Base-by-base conservation (phyloP, 352 stramenopile species). In the Phytophthora quininea region DNA sequence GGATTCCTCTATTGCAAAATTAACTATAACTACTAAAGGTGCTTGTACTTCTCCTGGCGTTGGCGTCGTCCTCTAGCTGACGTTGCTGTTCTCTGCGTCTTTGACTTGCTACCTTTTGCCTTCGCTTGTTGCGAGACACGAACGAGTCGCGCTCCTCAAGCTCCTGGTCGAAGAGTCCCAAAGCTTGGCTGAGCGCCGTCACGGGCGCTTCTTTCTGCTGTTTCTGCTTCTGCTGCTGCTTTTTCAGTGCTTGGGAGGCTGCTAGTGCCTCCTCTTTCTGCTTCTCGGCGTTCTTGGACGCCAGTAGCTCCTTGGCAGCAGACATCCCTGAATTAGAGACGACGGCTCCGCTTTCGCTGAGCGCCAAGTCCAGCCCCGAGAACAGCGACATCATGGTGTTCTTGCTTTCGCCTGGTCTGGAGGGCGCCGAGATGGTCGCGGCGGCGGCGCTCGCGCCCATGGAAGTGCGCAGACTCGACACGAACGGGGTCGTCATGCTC, bases 21-120 rank as follows among this genome's bases (percentile, higher is more conserved):
- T 24, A 24, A 24, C 19, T 24, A 24, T 24, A 56, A 46, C 50
- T 31, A 50, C 47, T 87, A 89, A 56, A 90, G 71, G 60, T 82
- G 76, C 61, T 84, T 82, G 68, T 89, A 89, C 57, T 85, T 86
- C 27, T 88, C 69, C 33, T 88, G 80, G 4, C 82, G 84, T 42
- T 89, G 79, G 12, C 69, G 72, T 38, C 79, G 80, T 50, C 87
- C 73, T 62, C 72, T 80, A 54, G 54, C 51, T 24, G 54, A 67
- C 45, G 31, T 64, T 53, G 45, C 69, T 46, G 24, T 63, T 72
- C 54, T 76, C 71, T 46, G 72, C 32, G 43, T 74, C 72, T 55
- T 79, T 24, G 19, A 24, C 49, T 56, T 71, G 45, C 49, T 75
- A 54, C 80, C 32, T 87, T 80, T 62, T 87, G 84, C 53, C 84